These are phyloP conservation scores for Pichia sp. DNA, from an alignment of 1,139 yeast genomes.

Conservation along the genomic window DNA sequence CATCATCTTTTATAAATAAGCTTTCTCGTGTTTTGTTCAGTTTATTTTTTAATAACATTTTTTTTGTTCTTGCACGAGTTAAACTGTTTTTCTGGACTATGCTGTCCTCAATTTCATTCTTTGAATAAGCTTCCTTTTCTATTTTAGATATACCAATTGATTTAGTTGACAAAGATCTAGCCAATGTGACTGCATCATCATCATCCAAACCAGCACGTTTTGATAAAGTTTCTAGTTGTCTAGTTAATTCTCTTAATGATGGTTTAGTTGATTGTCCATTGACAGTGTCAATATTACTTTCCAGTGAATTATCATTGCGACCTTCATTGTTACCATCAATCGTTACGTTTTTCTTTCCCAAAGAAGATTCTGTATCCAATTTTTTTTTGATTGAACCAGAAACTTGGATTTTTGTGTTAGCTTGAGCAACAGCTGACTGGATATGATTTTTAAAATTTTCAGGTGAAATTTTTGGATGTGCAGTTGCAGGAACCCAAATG, in stretches of 20 bases:
- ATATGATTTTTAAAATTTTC: slow-evolving; percentile 83
- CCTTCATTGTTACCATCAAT: neutral
- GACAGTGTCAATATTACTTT: neutral
- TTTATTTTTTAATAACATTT: slow-evolving; percentile 7
- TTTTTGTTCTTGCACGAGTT: slow-evolving; percentile 7
- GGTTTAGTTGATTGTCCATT: slow-evolving; percentile 31
- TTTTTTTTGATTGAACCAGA: slow-evolving; percentile 26
- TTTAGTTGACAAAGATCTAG: slow-evolving; percentile 59
- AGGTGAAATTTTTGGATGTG: slow-evolving; percentile 92
- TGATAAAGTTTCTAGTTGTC: slow-evolving; percentile 58
- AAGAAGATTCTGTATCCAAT: slow-evolving; percentile 18
- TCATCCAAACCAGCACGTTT: slow-evolving; percentile 69
- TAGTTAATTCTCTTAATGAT: slow-evolving; percentile 60
- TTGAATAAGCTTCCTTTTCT: slow-evolving; percentile 34
- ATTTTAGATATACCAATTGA: slow-evolving; percentile 52
- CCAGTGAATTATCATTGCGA: neutral
- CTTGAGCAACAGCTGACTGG: slow-evolving; percentile 70
- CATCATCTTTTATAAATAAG: slow-evolving; percentile 13
- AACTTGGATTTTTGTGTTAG: slow-evolving; percentile 43
- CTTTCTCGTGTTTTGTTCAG: slow-evolving; percentile 13
- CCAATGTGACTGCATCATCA: slow-evolving; percentile 67
- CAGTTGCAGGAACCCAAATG: slow-evolving; percentile 91
- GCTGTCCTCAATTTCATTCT: slow-evolving; percentile 1
- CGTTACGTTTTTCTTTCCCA: slow-evolving; percentile 3
- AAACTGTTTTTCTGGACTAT: neutral